Percentiles rank a stretch among this genome's conserved stretches.
Evolutionary conservation across 371 early-diverging fungal genomes (phyloP).

Genomic region (Haplosporangium sp.): DNA sequence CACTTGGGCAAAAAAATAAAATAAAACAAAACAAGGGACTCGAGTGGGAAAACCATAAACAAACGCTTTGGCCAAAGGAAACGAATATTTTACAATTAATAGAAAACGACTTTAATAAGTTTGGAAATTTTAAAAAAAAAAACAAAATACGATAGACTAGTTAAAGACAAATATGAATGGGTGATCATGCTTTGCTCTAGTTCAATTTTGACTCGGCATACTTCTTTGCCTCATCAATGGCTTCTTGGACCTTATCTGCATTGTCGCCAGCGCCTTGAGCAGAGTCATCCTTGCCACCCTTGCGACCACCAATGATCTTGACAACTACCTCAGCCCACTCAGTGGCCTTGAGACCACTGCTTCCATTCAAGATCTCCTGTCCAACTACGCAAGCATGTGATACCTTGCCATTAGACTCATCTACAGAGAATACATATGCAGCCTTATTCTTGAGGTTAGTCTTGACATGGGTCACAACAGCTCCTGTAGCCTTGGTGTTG

Average conservation of each 20-base stretch:
- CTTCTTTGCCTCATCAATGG: slow-evolving; percentile 79
- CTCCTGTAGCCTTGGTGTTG: slow-evolving; percentile 80
- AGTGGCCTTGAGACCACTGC: slow-evolving; percentile 86
- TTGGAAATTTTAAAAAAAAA: neutral
- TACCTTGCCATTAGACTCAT: slow-evolving; percentile 76
- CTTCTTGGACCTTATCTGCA: slow-evolving; percentile 73
- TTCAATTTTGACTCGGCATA: slow-evolving; percentile 79
- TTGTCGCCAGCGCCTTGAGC: slow-evolving; percentile 87
- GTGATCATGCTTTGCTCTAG: slow-evolving; percentile 4
- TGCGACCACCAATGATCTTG: slow-evolving; percentile 89
- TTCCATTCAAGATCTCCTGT: slow-evolving; percentile 63
- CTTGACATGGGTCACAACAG: slow-evolving; percentile 86
- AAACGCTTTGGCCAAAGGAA: neutral
- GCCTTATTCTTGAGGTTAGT: slow-evolving; percentile 81
- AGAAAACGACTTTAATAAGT: too few species aligned
- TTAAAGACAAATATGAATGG: neutral
- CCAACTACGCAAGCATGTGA: slow-evolving; percentile 88
- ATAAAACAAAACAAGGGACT: too few species aligned
- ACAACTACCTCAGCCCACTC: slow-evolving; percentile 91
- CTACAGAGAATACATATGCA: slow-evolving; percentile 85
- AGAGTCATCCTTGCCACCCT: slow-evolving; percentile 89
- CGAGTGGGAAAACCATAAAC: too few species aligned
- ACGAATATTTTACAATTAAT: neutral
- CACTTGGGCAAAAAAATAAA: too few species aligned
- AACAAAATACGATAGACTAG: neutral